Evolutionary conservation across 1,284 basidiomycete genomes (phyloP).

Genomic region (Ceratobasidium sp.): DNA sequence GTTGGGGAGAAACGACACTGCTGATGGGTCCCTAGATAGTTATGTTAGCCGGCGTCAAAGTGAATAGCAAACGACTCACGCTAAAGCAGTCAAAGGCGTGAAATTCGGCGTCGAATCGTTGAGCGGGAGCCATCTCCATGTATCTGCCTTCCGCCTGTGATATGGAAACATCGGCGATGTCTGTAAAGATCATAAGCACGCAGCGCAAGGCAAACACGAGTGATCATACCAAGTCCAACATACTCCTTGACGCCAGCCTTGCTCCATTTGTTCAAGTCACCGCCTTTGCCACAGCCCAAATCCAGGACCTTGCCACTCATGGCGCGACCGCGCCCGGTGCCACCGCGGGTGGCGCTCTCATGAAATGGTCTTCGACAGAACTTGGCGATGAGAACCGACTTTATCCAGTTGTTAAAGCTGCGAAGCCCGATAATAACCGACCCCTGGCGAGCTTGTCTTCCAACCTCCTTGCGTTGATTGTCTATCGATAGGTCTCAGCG

Average conservation of each 20-base stretch:
- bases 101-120: conserved; percentile 83
- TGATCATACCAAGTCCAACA: conserved; percentile 75
- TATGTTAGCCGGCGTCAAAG: not conserved
- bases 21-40: conserved; percentile 68
- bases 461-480: conserved; percentile 92
- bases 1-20: conserved; percentile 71
- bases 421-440: conserved; percentile 97
- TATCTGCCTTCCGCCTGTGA: conserved; percentile 86
- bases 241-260: conserved; percentile 86
- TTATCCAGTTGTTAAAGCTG: conserved; percentile 99
- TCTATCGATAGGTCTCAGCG: conserved; percentile 61
- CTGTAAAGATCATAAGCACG: conserved; percentile 57
- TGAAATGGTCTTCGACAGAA: conserved; percentile 70
- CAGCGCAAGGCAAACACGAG: conserved; percentile 49
- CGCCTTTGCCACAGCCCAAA: conserved; percentile 98
- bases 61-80: conserved; percentile 51
- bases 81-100: conserved; percentile 90
- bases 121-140: conserved; percentile 50
- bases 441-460: conserved; percentile 82
- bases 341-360: conserved; percentile 53
- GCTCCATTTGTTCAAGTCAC: conserved; percentile 95
- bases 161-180: conserved; percentile 90
- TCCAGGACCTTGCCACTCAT: conserved; percentile 83
- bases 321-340: conserved; percentile 54
- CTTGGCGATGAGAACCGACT: conserved; percentile 90